These are phyloP conservation scores for Imleria badia DNA, from an alignment of 768 basidiomycete genomes.

Conservation along the genomic window DNA sequence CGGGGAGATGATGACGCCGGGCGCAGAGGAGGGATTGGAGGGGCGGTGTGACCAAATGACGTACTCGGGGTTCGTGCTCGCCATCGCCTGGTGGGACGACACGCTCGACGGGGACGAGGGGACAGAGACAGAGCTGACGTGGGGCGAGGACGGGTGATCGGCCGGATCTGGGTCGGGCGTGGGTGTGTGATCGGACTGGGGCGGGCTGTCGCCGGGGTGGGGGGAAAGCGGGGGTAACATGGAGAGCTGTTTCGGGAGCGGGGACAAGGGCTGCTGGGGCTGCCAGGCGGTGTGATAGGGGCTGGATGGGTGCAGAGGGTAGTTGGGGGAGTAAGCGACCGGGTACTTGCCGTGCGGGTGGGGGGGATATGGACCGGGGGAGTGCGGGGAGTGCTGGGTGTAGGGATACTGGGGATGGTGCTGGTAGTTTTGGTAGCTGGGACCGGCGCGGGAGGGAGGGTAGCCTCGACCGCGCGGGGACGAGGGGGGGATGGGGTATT, in stretches of 20 bases:
- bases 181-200: not conserved
- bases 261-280: constrained; percentile 48
- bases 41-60: constrained; percentile 78
- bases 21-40: constrained; percentile 58
- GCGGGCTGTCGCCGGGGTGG: not conserved
- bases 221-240: constrained; percentile 38
- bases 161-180: constrained; percentile 3
- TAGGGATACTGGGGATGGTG: constrained; percentile 31
- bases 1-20: constrained; percentile 70
- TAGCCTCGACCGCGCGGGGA: constrained; percentile 40
- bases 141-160: not conserved
- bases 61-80: constrained; percentile 35
- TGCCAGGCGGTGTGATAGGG: constrained; percentile 47
- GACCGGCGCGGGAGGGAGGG: constrained; percentile 38
- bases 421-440: constrained; percentile 39
- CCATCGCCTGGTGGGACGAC: not conserved
- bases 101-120: constrained; percentile 7
- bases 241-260: constrained; percentile 62
- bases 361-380: constrained; percentile 27
- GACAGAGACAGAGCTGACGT: not conserved
- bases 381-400: constrained; percentile 32
- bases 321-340: constrained; percentile 35
- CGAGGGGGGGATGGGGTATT: constrained; percentile 42
- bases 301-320: constrained; percentile 21
- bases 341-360: constrained; percentile 36